These are phyloP conservation scores for Neolentinus lepideus DNA, from an alignment of 1,284 basidiomycete genomes.

Conservation along the genomic window DNA sequence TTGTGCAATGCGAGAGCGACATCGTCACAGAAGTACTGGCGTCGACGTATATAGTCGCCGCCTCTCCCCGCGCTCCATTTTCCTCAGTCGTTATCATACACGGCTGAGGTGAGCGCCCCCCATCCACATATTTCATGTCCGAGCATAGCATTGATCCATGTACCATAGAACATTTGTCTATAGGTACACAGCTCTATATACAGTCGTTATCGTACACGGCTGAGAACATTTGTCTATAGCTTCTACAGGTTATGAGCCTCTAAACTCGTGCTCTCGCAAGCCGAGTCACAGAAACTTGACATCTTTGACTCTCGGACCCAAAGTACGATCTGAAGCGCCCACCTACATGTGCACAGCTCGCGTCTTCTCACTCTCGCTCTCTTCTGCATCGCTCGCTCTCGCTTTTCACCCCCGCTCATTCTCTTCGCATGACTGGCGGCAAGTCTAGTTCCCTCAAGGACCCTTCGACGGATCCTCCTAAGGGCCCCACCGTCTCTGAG, in stretches of 20 bases:
- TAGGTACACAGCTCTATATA: too few species aligned
- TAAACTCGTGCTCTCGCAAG: neutral
- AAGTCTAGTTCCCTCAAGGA: neutral
- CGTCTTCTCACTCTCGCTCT: neutral
- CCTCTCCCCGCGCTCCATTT: too few species aligned
- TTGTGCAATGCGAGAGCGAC: too few species aligned
- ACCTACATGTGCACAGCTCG: neutral
- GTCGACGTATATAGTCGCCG: too few species aligned
- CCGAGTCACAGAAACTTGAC: neutral
- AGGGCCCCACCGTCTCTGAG: neutral
- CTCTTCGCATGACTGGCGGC: neutral
- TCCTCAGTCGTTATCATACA: too few species aligned
- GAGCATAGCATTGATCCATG: too few species aligned
- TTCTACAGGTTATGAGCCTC: slow-evolving; percentile 3
- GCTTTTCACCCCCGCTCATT: neutral
- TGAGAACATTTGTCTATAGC: neutral
- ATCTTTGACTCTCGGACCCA: neutral
- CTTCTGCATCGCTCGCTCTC: neutral
- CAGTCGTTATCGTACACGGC: neutral
- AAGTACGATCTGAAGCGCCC: neutral
- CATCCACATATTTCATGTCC: too few species aligned
- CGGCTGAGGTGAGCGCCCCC: too few species aligned
- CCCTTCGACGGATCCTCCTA: neutral
- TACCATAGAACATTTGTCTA: too few species aligned
- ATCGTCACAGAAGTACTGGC: too few species aligned